phyloP scores from a whole-genome alignment of 2,329 filamentous ascomycete species.

The Clonostachys solani region DNA sequence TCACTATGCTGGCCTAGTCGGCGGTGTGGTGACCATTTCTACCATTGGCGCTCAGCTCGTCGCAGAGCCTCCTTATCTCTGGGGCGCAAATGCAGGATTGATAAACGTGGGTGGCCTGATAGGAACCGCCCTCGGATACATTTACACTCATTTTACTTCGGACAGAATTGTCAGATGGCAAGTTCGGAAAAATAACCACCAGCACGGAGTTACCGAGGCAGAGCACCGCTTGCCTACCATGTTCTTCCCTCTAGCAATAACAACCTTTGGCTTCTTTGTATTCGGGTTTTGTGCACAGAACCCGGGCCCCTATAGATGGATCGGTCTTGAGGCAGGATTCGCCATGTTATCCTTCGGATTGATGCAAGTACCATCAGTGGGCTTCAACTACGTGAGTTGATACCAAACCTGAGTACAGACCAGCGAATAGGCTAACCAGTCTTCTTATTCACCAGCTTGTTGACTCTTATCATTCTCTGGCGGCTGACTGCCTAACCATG shows the following conservation, averaged over 20 bases:
- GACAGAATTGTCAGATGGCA: conserved; percentile 13
- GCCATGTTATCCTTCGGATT: conserved; percentile 30
- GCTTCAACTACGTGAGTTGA: conserved; percentile 30
- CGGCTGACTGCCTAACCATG: conserved; percentile 48
- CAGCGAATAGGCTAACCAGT: no score
- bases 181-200: conserved; percentile 8
- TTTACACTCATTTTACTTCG: conserved; percentile 16
- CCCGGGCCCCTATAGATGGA: conserved; percentile 19
- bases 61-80: conserved; percentile 21
- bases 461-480: conserved; percentile 39
- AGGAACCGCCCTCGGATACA: conserved; percentile 17
- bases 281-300: conserved; percentile 30
- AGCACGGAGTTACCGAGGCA: conserved; percentile 22
- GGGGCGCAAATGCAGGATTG: conserved; percentile 23
- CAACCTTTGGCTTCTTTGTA: conserved; percentile 23
- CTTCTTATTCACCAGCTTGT: conserved; percentile 30
- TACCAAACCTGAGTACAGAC: background rate
- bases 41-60: conserved; percentile 24
- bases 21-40: conserved; percentile 25
- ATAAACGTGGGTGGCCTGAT: conserved; percentile 26
- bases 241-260: conserved; percentile 18
- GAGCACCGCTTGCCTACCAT: conserved; percentile 23
- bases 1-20: conserved; percentile 28
- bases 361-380: conserved; percentile 30
- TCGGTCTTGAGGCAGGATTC: conserved; percentile 24